Evolutionary conservation across 2,329 filamentous ascomycete genomes (phyloP).

Genomic region (Metarhizium guizhouense): DNA sequence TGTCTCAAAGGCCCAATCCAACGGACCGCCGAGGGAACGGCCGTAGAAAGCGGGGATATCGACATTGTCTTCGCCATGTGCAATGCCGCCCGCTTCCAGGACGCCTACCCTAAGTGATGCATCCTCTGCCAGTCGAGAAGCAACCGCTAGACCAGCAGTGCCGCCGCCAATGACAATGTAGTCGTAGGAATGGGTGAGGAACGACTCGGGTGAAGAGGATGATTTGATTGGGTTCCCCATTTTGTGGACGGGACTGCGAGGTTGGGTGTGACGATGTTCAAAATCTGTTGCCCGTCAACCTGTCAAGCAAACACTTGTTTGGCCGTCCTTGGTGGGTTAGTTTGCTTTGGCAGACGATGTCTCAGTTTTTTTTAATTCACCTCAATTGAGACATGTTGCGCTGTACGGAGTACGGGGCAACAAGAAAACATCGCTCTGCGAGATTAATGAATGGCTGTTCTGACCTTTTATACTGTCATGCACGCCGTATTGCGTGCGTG

Average conservation of each 20-base stretch:
- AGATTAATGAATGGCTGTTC: too few relatives aligned
- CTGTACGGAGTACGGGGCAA: too few relatives aligned
- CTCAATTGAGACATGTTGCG: background rate
- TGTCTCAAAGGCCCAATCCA: slow-evolving; percentile 35
- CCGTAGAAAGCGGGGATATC: slow-evolving; percentile 29
- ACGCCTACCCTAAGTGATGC: slow-evolving; percentile 20
- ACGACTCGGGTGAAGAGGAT: slow-evolving; percentile 11
- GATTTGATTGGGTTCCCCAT: background rate
- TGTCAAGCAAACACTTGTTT: too few relatives aligned
- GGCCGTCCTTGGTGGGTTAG: too few relatives aligned
- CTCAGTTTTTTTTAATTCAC: background rate
- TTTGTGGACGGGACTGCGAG: background rate
- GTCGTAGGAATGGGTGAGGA: slow-evolving; percentile 17
- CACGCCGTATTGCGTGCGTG: too few relatives aligned
- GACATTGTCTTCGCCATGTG: slow-evolving; percentile 21
- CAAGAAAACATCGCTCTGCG: too few relatives aligned
- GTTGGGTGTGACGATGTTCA: too few relatives aligned
- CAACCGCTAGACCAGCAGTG: slow-evolving; percentile 43
- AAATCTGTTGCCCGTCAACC: too few relatives aligned
- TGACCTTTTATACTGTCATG: too few relatives aligned
- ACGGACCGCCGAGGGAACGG: slow-evolving; percentile 22
- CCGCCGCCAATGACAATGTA: slow-evolving; percentile 43
- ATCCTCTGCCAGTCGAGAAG: slow-evolving; percentile 34
- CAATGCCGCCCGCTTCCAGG: slow-evolving; percentile 23
- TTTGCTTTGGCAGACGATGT: background rate